Conservation (phyloP, 441 rosid genomes). For the Aquilaria agallochum region DNA sequence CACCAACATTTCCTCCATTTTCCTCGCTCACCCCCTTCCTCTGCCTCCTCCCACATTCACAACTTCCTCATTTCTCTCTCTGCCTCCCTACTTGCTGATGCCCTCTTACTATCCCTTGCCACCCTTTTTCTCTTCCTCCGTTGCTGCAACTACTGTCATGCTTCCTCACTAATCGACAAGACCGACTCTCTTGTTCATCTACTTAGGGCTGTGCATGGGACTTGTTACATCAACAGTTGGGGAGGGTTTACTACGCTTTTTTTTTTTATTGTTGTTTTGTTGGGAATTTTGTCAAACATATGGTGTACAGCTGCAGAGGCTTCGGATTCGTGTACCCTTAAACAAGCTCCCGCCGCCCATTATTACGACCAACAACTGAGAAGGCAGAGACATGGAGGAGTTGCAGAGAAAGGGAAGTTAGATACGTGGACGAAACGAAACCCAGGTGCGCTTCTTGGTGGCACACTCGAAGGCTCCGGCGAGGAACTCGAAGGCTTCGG, state of each 20-base stretch:
- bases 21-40: constrained; percentile 44
- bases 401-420: constrained; percentile 30
- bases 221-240: constrained; percentile 25
- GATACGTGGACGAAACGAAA: constrained; percentile 22
- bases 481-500: too few relatives aligned
- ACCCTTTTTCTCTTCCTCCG: constrained; percentile 40
- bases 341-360: constrained; percentile 63
- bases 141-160: constrained; percentile 18
- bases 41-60: constrained; percentile 30
- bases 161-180: constrained; percentile 30
- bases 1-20: constrained; percentile 73
- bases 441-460: constrained; percentile 37
- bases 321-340: constrained; percentile 51
- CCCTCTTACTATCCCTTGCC: constrained; percentile 33
- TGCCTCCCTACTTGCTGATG: constrained; percentile 43
- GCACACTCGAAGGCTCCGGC: too few relatives aligned
- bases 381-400: constrained; percentile 20
- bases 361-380: constrained; percentile 30
- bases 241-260: constrained; percentile 28
- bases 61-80: constrained; percentile 40
- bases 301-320: constrained; percentile 40
- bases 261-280: constrained; percentile 33
- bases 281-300: constrained; percentile 30
- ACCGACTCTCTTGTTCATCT: constrained; percentile 21
- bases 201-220: constrained; percentile 7